Conservation (phyloP, 2,329 filamentous ascomycete species). For the Xylariaceae sp. region DNA sequence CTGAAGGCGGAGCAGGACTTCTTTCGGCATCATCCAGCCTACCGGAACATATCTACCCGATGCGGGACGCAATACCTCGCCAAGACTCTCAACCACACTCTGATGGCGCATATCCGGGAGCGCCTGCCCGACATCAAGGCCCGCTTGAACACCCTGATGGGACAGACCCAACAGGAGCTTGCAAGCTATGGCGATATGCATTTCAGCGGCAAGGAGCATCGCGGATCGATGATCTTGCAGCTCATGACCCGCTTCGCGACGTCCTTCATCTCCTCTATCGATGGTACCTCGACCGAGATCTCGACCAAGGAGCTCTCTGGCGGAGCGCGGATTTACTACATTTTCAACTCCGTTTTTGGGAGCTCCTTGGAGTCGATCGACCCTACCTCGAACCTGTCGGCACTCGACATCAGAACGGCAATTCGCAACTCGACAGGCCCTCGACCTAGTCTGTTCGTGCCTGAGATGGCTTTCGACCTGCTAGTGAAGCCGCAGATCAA, state of each 20-base stretch:
- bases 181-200: constrained; percentile 97
- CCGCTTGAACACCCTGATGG: constrained; percentile 94
- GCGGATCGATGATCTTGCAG: constrained; percentile 88
- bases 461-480: constrained; percentile 94
- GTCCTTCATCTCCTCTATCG: constrained; percentile 96
- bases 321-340: constrained; percentile 94
- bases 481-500: constrained; percentile 99
- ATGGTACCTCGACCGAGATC: constrained; percentile 96
- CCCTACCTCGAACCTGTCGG: constrained; percentile 88
- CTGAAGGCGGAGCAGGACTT: constrained; percentile 87
- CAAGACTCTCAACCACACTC: constrained; percentile 87
- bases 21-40: constrained; percentile 94
- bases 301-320: constrained; percentile 97
- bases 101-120: constrained; percentile 95
- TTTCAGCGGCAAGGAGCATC: constrained; percentile 94
- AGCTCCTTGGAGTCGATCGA: constrained; percentile 95
- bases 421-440: constrained; percentile 98
- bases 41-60: constrained; percentile 87
- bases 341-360: constrained; percentile 98
- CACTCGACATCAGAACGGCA: constrained; percentile 89
- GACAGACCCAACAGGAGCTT: constrained; percentile 97
- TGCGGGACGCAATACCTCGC: constrained; percentile 93
- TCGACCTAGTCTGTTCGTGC: constrained; percentile 90
- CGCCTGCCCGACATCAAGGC: constrained; percentile 96
- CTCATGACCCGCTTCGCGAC: constrained; percentile 98